Evolutionary conservation across 169 alveolate species (phyloP), one percentile per base, ranked within the genome.

Genomic region (Plasmodium coatneyi): DNA sequence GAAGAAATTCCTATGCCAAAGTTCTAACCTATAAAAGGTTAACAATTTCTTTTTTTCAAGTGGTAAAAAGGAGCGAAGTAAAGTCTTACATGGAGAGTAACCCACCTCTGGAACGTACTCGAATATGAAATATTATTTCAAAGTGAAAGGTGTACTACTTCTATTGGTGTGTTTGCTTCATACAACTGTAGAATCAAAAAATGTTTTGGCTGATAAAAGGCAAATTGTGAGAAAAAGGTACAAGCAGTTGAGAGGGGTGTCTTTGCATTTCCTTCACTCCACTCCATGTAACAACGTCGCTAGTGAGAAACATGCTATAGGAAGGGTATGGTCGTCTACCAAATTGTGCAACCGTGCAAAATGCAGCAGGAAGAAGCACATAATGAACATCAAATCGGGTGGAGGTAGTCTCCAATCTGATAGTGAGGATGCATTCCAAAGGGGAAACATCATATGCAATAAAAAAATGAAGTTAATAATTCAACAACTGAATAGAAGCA

Each of bases 381-480:
- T n/a, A 66, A 83, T 1, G 9, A 28, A 83, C 36, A 34, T 41
- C 25, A 25, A 28, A 34, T 10, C 4, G 1, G 76, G 60, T 14
- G 7, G 30, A 52, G 14, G 3, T n/a, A 52, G 30, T 34, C 5
- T 34, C 66, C 34, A 66, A 66, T 12, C 74, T 76, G 16, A 41
- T 54, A 7, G 28, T 30, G 86, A 3, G 5, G 7, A 6, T 66
- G 1, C 70, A 39, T 71, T 70, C 30, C 32, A 84, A 70, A 84
- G 70, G 49, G 84, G 71, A 25, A 86, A 86, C 43, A 34, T 86
- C 22, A 16, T 86, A 36, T 32, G 84, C 66, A 86, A 49, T 56
- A 78, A 86, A 22, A 86, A 76, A 86, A 78, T 74, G 93, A 86
- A 86, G 66, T 86, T 86, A 56, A 32, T 86, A 86, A 70, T 86